phyloP scores from a whole-genome alignment of 2,329 filamentous ascomycete species.

The Monilinia laxa region DNA sequence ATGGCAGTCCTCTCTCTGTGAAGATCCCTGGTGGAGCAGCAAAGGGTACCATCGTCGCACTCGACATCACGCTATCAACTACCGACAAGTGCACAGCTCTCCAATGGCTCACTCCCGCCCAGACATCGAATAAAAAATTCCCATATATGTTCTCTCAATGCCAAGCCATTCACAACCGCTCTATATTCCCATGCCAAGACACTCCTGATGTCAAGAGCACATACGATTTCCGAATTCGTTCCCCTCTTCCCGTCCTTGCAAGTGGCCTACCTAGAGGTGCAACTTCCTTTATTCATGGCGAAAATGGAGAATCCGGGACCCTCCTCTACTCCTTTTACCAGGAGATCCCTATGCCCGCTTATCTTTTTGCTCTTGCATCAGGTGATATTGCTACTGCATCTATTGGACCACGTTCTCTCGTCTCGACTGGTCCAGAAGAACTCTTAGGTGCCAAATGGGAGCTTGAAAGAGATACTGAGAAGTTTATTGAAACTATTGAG shows the following conservation, averaged over 20 bases:
- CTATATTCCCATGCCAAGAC: conserved; percentile 94
- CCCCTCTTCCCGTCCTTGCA: conserved; percentile 84
- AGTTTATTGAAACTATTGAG: conserved; percentile 85
- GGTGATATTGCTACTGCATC: conserved; percentile 83
- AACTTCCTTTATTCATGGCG: conserved; percentile 50
- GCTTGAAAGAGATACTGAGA: conserved; percentile 86
- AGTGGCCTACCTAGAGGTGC: conserved; percentile 68
- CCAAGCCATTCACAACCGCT: conserved; percentile 92
- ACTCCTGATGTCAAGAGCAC: conserved; percentile 98
- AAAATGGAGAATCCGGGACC: conserved; percentile 52
- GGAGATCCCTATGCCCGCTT: conserved; percentile 87
- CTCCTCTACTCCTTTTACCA: conserved; percentile 83
- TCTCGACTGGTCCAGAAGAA: conserved; percentile 87
- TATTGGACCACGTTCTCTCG: conserved; percentile 80
- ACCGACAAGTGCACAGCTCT: conserved; percentile 87
- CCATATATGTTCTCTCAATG: conserved; percentile 99
- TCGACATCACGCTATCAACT: conserved; percentile 72
- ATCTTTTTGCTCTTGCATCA: conserved; percentile 88
- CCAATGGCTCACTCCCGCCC: conserved; percentile 90
- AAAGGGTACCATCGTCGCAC: conserved; percentile 53
- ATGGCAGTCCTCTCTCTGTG: conserved; percentile 69
- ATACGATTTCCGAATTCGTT: conserved; percentile 83
- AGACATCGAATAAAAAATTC: conserved; percentile 93
- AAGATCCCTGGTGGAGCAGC: conserved; percentile 54
- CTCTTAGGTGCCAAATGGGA: conserved; percentile 84